Percentiles rank a stretch among this genome's conserved stretches.
phyloP scores from a whole-genome alignment of 345 rosid species.

The Arabidopsis thaliana region TAIR10.1 NC_003076.8:18136001-18136500 shows the following conservation, averaged over 20 bases:
- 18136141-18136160: background rate
- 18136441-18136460: too few species aligned
- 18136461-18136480: too few species aligned
- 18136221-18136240: background rate
- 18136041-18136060: background rate
- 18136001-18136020: background rate
- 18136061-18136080: background rate
- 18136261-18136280: background rate
- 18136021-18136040: background rate
- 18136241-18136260: background rate
- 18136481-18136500: too few species aligned
- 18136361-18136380: background rate
- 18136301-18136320: background rate
- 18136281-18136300: background rate
- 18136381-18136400: background rate
- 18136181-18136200: background rate
- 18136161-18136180: background rate
- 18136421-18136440: too few species aligned
- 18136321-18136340: background rate
- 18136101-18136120: background rate
- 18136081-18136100: background rate
- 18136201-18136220: background rate
- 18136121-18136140: background rate
- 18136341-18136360: background rate
- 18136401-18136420: too few species aligned